Evolutionary conservation across 805 yeast genomes (phyloP).

Genomic region (Kodamaea sagamina): DNA sequence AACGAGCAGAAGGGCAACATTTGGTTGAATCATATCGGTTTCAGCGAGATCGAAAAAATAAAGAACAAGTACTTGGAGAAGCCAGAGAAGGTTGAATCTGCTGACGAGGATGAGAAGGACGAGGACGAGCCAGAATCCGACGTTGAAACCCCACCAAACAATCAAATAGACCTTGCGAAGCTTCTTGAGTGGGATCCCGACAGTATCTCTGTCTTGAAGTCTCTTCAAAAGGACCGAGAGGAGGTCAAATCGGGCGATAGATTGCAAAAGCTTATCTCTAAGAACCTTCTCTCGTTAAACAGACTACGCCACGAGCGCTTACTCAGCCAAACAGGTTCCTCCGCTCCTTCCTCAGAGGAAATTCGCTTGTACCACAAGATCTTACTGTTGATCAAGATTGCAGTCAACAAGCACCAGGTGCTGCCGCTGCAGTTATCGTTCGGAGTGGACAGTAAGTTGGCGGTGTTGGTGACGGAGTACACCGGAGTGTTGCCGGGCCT

Average conservation of each 20-base stretch:
- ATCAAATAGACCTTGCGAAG: constrained; percentile 31
- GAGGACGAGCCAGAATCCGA: constrained; percentile 14
- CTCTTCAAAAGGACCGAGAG: constrained; percentile 27
- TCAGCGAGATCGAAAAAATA: constrained; percentile 30
- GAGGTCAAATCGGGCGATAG: constrained; percentile 29
- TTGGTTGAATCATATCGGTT: constrained; percentile 45
- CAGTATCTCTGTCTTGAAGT: constrained; percentile 25
- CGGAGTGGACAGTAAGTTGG: constrained; percentile 48
- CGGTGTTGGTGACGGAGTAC: constrained; percentile 72
- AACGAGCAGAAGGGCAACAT: constrained; percentile 33
- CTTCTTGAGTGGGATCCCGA: constrained; percentile 40
- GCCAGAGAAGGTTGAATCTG: constrained; percentile 12
- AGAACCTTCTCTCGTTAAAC: constrained; percentile 35
- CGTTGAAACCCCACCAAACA: constrained; percentile 12
- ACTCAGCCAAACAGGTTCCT: constrained; percentile 19
- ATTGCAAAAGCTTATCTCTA: constrained; percentile 38
- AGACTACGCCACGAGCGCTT: constrained; percentile 44
- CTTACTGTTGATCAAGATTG: constrained; percentile 31
- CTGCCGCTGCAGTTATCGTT: constrained; percentile 28
- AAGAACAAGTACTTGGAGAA: constrained; percentile 20
- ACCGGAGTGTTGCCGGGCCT: constrained; percentile 77
- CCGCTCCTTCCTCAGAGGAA: constrained; percentile 31
- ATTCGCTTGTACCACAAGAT: constrained; percentile 31
- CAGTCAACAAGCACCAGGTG: constrained; percentile 34
- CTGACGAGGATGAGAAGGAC: constrained; percentile 17